A percentile compares a stretch with the other conserved stretches of the same genome.
These are phyloP conservation scores for Prillingera fragicola DNA, from an alignment of 1,284 basidiomycete species.

Conservation along the genomic window DNA sequence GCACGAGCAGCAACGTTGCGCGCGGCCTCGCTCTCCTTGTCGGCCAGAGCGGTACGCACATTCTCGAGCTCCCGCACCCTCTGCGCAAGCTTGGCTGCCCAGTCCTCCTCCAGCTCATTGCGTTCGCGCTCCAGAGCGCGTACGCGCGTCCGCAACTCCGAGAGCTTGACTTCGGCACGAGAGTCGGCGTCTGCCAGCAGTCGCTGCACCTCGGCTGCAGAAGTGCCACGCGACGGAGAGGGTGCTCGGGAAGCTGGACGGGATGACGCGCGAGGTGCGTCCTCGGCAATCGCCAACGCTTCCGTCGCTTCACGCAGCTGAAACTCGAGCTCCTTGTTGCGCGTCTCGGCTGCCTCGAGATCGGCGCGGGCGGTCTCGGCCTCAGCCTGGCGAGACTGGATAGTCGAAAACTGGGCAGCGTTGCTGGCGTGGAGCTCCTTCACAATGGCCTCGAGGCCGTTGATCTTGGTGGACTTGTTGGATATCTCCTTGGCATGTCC, in stretches of 20 bases:
- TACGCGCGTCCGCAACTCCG: conserved; percentile 57
- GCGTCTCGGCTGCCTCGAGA: conserved; percentile 65
- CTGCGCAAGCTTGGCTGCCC: conserved; percentile 60
- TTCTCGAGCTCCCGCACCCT: conserved; percentile 66
- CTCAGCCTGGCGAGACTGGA: conserved; percentile 80
- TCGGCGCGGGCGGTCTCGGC: conserved; percentile 71
- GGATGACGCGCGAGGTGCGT: conserved; percentile 51
- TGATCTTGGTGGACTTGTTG: conserved; percentile 59
- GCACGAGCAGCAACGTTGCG: conserved; percentile 56
- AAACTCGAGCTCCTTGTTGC: conserved; percentile 75
- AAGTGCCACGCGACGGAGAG: conserved; percentile 9
- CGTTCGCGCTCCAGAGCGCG: conserved; percentile 42
- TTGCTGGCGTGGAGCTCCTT: conserved; percentile 66
- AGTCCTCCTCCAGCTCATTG: conserved; percentile 64
- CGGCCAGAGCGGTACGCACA: conserved; percentile 58
- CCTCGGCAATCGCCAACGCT: conserved; percentile 61
- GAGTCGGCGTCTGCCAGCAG: conserved; percentile 70
- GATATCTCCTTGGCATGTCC: conserved; percentile 64
- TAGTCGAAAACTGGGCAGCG: conserved; percentile 69
- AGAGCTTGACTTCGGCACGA: conserved; percentile 67
- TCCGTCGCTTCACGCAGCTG: conserved; percentile 74
- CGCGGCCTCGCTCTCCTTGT: conserved; percentile 52
- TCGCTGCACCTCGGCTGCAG: conserved; percentile 63
- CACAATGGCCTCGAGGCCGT: conserved; percentile 63
- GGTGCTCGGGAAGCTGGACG: conserved; percentile 2